Percentiles rank a stretch among this genome's conserved stretches.
These are phyloP conservation scores for Xylaria intraflava DNA, from an alignment of 495 filamentous ascomycete species.

Conservation along the genomic window DNA sequence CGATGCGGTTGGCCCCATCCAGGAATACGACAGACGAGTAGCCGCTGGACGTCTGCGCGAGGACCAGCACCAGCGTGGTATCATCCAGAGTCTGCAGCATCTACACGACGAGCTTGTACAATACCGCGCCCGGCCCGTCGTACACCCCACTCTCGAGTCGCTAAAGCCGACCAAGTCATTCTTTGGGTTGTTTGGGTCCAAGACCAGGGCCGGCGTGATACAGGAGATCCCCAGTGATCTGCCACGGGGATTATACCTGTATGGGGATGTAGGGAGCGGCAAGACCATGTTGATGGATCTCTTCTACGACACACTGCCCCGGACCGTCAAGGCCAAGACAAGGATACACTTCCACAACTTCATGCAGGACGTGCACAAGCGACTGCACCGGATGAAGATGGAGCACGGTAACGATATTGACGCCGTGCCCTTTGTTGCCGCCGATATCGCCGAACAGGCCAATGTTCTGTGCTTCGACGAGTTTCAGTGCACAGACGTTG, in stretches of 20 bases:
- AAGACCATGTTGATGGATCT: constrained; percentile 99
- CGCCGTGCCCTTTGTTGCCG: constrained; percentile 85
- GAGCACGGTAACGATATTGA: constrained; percentile 85
- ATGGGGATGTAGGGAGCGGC: constrained; percentile 92
- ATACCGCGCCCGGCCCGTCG: constrained; percentile 65
- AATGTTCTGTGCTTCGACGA: constrained; percentile 96
- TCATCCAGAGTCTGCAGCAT: constrained; percentile 82
- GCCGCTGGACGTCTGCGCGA: constrained; percentile 63
- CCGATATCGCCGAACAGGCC: constrained; percentile 77
- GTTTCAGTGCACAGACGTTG: constrained; percentile 98
- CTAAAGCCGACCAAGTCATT: constrained; percentile 61
- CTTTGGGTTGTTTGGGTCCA: constrained; percentile 61
- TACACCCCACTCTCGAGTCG: constrained; percentile 70
- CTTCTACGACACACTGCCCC: constrained; percentile 89
- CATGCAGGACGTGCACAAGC: constrained; percentile 97
- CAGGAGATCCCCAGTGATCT: constrained; percentile 61
- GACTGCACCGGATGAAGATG: constrained; percentile 85
- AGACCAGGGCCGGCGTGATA: constrained; percentile 23
- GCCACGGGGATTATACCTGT: constrained; percentile 89
- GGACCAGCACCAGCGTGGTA: constrained; percentile 85
- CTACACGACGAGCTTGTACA: constrained; percentile 74
- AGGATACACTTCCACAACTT: constrained; percentile 98
- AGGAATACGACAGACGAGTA: constrained; percentile 82
- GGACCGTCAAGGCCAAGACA: constrained; percentile 75
- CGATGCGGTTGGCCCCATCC: constrained; percentile 57